These are phyloP conservation scores for Penicillium sp. DNA, from an alignment of 2,329 filamentous ascomycete species.

Conservation along the genomic window DNA sequence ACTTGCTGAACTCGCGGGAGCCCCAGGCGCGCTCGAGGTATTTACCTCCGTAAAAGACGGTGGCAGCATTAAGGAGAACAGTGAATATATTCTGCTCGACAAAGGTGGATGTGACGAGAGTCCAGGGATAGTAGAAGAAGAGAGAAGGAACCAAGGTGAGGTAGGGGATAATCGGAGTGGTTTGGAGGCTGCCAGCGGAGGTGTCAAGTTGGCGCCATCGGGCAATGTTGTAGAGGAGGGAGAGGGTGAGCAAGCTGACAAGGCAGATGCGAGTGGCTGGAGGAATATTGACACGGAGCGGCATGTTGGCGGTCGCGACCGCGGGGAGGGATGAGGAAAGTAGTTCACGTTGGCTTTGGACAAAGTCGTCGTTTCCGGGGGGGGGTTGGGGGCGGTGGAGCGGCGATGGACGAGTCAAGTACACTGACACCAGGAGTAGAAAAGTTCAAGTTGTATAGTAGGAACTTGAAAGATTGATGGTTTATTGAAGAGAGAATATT, in stretches of 20 bases:
- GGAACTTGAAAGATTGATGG: no score
- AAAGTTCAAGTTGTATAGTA: no score
- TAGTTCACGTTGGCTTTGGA: background rate
- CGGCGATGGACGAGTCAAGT: no score
- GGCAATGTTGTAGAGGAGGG: constrained; percentile 73
- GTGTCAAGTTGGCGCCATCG: constrained; percentile 70
- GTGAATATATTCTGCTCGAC: constrained; percentile 95
- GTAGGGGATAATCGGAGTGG: constrained; percentile 74
- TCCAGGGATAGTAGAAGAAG: constrained; percentile 91
- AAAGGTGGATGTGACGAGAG: constrained; percentile 80
- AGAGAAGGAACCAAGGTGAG: constrained; percentile 82
- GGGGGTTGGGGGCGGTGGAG: constrained; percentile 3
- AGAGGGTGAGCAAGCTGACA: constrained; percentile 73
- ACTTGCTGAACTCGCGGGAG: constrained; percentile 87
- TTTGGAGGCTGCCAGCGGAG: constrained; percentile 46
- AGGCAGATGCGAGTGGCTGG: constrained; percentile 86
- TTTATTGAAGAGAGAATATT: no score
- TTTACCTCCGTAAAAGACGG: constrained; percentile 87
- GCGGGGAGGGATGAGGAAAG: constrained; percentile 9
- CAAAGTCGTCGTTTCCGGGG: background rate
- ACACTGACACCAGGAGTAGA: no score
- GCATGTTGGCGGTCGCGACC: constrained; percentile 60
- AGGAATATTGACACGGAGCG: constrained; percentile 85
- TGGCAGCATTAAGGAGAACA: constrained; percentile 73
- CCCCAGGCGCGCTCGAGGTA: constrained; percentile 98